phyloP scores from a whole-genome alignment of 176 grass and related monocot species.

The Eleusine coracana region DNA sequence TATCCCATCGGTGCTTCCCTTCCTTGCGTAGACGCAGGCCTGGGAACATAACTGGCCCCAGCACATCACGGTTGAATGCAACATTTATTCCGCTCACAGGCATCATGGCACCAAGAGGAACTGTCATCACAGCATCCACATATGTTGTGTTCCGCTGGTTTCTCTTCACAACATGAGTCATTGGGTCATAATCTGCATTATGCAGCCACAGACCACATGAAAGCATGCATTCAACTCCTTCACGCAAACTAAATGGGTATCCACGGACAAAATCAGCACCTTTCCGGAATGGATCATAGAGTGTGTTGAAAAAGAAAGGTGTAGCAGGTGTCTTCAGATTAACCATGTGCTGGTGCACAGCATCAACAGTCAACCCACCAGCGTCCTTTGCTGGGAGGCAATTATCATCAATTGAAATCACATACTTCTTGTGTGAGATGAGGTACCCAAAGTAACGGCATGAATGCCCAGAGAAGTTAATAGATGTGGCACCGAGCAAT shows the following conservation, averaged over 20 bases:
- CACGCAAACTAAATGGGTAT: conserved; percentile 90
- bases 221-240: conserved; percentile 73
- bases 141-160: conserved; percentile 70
- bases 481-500: conserved; percentile 57
- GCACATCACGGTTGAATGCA: conserved; percentile 81
- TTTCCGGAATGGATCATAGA: conserved; percentile 79
- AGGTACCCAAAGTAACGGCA: conserved; percentile 90
- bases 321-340: conserved; percentile 84
- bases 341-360: conserved; percentile 74
- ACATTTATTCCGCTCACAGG: conserved; percentile 90
- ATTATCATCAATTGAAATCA: conserved; percentile 84
- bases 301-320: conserved; percentile 92
- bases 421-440: conserved; percentile 80
- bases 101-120: conserved; percentile 71
- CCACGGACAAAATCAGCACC: conserved; percentile 96
- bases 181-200: conserved; percentile 80
- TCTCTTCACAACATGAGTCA: conserved; percentile 90
- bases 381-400: conserved; percentile 82
- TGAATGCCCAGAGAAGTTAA: conserved; percentile 77
- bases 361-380: conserved; percentile 58
- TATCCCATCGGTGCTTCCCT: conserved; percentile 85
- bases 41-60: conserved; percentile 80
- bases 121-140: conserved; percentile 95
- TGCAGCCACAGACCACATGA: conserved; percentile 94
- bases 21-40: conserved; percentile 69